Conservation (phyloP, 768 basidiomycete genomes). For the Lanmaoa rubissima region DNA sequence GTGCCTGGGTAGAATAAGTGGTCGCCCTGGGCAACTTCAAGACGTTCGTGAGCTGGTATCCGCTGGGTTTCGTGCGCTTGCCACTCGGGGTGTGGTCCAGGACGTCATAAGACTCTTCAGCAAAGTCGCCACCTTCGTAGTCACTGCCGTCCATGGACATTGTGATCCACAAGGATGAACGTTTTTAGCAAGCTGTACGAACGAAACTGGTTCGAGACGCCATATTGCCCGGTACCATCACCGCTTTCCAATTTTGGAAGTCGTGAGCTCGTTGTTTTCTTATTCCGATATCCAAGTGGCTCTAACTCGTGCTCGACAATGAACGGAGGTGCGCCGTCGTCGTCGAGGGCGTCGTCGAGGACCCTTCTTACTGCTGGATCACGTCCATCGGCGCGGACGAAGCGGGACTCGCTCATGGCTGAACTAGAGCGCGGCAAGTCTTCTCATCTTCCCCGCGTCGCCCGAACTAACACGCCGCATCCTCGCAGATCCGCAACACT, state of each 20-base stretch:
- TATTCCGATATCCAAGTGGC: background rate
- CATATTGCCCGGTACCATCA: too few relatives aligned
- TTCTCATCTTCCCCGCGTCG: background rate
- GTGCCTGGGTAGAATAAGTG: constrained; percentile 59
- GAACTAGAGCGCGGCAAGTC: constrained; percentile 61
- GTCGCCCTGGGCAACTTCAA: constrained; percentile 57
- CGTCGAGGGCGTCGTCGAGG: constrained; percentile 18
- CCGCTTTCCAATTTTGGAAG: constrained; percentile 9
- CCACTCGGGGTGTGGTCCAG: background rate
- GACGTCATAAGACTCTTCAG: constrained; percentile 20
- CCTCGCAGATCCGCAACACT: constrained; percentile 58
- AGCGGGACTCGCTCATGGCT: constrained; percentile 65
- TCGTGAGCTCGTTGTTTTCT: background rate
- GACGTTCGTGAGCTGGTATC: constrained; percentile 40
- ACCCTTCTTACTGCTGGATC: background rate
- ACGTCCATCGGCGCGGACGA: constrained; percentile 31
- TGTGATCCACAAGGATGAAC: background rate
- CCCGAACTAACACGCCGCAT: background rate
- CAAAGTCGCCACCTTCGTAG: constrained; percentile 14
- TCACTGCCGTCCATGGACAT: constrained; percentile 21
- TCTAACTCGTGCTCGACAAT: background rate
- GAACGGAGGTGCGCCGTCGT: constrained; percentile 12
- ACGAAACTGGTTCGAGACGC: too few relatives aligned
- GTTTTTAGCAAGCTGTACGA: constrained; percentile 1
- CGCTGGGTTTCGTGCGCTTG: constrained; percentile 7